Conservation (phyloP, 192 early-diverging fungal species). For the Linderina pennispora region DNA sequence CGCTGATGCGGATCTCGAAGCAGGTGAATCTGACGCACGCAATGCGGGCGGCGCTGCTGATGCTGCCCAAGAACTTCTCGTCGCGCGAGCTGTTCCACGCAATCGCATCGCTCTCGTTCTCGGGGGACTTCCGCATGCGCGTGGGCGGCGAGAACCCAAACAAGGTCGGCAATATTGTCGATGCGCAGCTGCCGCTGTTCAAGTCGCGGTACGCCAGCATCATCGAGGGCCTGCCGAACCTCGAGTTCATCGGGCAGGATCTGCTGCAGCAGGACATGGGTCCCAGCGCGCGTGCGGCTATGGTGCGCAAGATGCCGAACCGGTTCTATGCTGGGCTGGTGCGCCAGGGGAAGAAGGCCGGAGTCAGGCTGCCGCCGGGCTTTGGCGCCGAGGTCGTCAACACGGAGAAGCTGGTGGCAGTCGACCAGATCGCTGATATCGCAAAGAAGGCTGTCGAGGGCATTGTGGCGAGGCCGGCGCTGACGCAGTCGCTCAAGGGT, state of each 20-base stretch:
- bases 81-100: conserved; percentile 71
- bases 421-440: conserved; percentile 34
- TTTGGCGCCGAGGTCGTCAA: conserved; percentile 23
- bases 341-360: conserved; percentile 38
- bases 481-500: conserved; percentile 90
- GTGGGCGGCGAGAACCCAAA: conserved; percentile 93
- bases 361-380: conserved; percentile 20
- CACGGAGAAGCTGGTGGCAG: conserved; percentile 15
- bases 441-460: conserved; percentile 48
- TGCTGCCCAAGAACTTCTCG: conserved; percentile 76
- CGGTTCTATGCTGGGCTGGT: conserved; percentile 57
- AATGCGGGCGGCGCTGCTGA: conserved; percentile 73
- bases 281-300: conserved; percentile 54
- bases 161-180: conserved; percentile 94
- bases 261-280: conserved; percentile 57
- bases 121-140: conserved; percentile 89
- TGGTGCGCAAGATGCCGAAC: conserved; percentile 79
- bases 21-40: conserved; percentile 85
- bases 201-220: conserved; percentile 44
- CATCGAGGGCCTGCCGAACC: conserved; percentile 41
- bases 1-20: conserved; percentile 44
- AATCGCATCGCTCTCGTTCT: conserved; percentile 84
- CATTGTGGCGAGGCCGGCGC: conserved; percentile 71
- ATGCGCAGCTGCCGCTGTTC: conserved; percentile 52
- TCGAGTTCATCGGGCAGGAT: conserved; percentile 35